Evolutionary conservation across 306 rosid genomes (phyloP).

Genomic region (Quercus aquifolioides): DNA sequence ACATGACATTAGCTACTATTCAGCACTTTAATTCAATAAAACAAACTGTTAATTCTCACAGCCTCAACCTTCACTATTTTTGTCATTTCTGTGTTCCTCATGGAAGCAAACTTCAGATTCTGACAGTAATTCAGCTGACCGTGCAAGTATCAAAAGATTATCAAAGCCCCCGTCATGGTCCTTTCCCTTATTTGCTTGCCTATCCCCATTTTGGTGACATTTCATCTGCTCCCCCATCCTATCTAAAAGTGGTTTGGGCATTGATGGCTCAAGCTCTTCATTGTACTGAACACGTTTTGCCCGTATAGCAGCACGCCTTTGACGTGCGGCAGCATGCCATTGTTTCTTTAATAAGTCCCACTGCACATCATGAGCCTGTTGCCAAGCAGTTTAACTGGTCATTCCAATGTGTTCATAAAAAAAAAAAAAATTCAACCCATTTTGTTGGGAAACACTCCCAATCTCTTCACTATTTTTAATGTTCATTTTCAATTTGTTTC

Average conservation of each 20-base stretch:
- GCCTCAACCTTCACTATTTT: conserved; percentile 13
- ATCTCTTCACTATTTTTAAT: conserved; percentile 7
- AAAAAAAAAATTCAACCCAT: neutral
- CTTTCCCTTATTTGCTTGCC: conserved; percentile 1
- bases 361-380: conserved; percentile 13
- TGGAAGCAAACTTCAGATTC: conserved; percentile 14
- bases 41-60: neutral
- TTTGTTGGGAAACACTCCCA: neutral
- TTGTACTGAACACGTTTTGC: neutral
- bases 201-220: neutral
- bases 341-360: conserved; percentile 2
- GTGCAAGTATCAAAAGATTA: conserved; percentile 34
- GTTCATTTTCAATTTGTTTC: conserved; percentile 6
- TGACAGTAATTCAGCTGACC: conserved; percentile 25
- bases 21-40: neutral
- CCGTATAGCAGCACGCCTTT: neutral
- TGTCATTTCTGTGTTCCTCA: neutral
- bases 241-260: no score
- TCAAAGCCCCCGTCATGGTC: conserved; percentile 5
- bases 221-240: neutral
- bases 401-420: neutral
- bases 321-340: neutral
- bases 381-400: conserved; percentile 25
- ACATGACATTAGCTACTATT: conserved; percentile 7
- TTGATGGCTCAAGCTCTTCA: neutral